phyloP scores from a whole-genome alignment of 2,329 filamentous ascomycete genomes.

The Exophiala sideris region DNA sequence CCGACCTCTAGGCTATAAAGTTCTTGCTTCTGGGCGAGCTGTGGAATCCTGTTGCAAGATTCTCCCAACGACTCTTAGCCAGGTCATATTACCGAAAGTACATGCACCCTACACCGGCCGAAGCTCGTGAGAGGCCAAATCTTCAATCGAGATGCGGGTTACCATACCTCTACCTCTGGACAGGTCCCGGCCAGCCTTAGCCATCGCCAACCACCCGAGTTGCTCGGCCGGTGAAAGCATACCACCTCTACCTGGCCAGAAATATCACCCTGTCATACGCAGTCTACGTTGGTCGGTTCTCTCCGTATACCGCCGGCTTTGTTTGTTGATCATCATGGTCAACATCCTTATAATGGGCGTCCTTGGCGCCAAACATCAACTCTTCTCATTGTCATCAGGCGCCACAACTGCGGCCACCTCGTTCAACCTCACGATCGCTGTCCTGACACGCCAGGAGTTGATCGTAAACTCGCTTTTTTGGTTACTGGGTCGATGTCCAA shows the following conservation, averaged over 20 bases:
- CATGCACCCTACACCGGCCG: not conserved
- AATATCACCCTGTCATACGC: slow-evolving; percentile 29
- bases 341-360: slow-evolving; percentile 38
- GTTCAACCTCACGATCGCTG: slow-evolving; percentile 46
- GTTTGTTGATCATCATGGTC: slow-evolving; percentile 39
- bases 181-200: not conserved
- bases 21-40: not conserved
- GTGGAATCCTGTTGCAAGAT: not conserved
- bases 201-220: not conserved
- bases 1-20: not conserved
- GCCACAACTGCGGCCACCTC: slow-evolving; percentile 41
- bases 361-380: slow-evolving; percentile 35
- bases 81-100: too few species aligned
- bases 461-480: slow-evolving; percentile 51
- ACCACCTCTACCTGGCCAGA: slow-evolving; percentile 25
- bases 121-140: not conserved
- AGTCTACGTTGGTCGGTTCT: slow-evolving; percentile 38
- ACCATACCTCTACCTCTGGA: not conserved
- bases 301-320: slow-evolving; percentile 43
- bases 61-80: not conserved
- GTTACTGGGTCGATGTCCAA: slow-evolving; percentile 43
- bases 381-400: slow-evolving; percentile 31
- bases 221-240: not conserved
- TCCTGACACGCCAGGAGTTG: slow-evolving; percentile 51
- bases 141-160: not conserved